Base-by-base conservation (phyloP, 768 basidiomycete genomes). In the Cystobasidium tubakii region DNA sequence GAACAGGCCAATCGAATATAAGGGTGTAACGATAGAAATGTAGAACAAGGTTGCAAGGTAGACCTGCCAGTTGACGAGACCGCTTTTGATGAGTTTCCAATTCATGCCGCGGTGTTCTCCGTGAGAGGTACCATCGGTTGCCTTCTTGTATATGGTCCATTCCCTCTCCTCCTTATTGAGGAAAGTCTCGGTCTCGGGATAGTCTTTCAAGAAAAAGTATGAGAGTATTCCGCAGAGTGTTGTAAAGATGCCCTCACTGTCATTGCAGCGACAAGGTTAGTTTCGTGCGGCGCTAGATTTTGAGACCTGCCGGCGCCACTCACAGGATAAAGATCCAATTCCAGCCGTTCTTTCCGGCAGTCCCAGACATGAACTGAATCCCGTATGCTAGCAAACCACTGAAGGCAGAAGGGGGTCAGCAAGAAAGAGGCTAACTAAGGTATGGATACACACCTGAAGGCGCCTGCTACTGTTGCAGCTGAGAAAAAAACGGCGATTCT, bases 401-500 rank as follows among this genome's bases (percentile, higher is more conserved):
- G n/a, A n/a, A n/a, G n/a, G n/a, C n/a, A n/a, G n/a, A n/a, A n/a
- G n/a, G n/a, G n/a, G n/a, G n/a, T n/a, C n/a, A n/a, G n/a, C n/a
- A n/a, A n/a, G n/a, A n/a, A n/a, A n/a, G n/a, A n/a, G n/a, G n/a
- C n/a, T n/a, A n/a, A n/a, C n/a, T n/a, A n/a, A n/a, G n/a, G n/a
- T n/a, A n/a, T n/a, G n/a, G n/a, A n/a, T n/a, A n/a, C n/a, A n/a
- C n/a, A n/a, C 69, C 25, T 17, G 25, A 36, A 75, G 74, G 72
- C 76, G 29, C 77, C 75, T 0, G 77, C 77, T 1, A 77, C 55
- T 0, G 77, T 78, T 1, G 77, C 75, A 27, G 75, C 74, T 9
- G 74, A 74, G 60, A 78, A 78, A 75, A 78, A 79, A 66, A 79
- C 60, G 0, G 73, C 78, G 34, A 79, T 75, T 12, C 78, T 67